A percentile compares a stretch with the other conserved stretches of the same genome.
These are phyloP conservation scores for Pythium periplocum DNA, from an alignment of 352 stramenopile genomes.

Conservation along the genomic window DNA sequence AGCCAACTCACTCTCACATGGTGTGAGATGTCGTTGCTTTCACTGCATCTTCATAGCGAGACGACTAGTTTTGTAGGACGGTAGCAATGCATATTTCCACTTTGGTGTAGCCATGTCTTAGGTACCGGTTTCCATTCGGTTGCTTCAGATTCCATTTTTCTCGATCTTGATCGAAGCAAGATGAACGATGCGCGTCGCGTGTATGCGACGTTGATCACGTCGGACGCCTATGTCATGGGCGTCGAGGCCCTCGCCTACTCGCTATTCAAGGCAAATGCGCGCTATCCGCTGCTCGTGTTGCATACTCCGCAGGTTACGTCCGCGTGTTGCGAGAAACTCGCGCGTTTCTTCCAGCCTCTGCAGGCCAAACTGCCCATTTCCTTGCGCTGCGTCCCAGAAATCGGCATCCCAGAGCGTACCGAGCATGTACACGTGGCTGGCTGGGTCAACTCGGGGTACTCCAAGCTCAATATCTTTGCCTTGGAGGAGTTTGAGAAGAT, in stretches of 20 bases:
- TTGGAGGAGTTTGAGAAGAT: constrained; percentile 74
- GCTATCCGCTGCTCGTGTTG: constrained; percentile 23
- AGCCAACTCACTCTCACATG: no score
- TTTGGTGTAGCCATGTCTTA: no score
- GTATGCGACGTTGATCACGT: constrained; percentile 37
- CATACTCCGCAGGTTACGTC: constrained; percentile 28
- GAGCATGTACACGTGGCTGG: constrained; percentile 24
- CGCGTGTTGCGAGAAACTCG: constrained; percentile 13
- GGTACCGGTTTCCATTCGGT: no score
- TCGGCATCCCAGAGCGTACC: constrained; percentile 22
- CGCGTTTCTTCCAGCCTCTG: constrained; percentile 15
- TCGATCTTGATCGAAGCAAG: no score
- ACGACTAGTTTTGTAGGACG: no score
- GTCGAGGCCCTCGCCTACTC: constrained; percentile 34
- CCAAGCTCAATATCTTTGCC: constrained; percentile 43
- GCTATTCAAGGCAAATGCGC: constrained; percentile 11
- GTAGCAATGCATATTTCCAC: no score
- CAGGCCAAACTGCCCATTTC: constrained; percentile 8
- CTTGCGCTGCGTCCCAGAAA: constrained; percentile 20
- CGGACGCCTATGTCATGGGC: constrained; percentile 31
- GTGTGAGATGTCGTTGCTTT: no score
- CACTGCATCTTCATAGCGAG: no score
- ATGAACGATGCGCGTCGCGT: background rate
- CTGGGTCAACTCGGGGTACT: constrained; percentile 41
- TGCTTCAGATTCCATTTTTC: no score